Evolutionary conservation across 805 yeast genomes (phyloP).

Genomic region (Wickerhamiella sergipiensis): DNA sequence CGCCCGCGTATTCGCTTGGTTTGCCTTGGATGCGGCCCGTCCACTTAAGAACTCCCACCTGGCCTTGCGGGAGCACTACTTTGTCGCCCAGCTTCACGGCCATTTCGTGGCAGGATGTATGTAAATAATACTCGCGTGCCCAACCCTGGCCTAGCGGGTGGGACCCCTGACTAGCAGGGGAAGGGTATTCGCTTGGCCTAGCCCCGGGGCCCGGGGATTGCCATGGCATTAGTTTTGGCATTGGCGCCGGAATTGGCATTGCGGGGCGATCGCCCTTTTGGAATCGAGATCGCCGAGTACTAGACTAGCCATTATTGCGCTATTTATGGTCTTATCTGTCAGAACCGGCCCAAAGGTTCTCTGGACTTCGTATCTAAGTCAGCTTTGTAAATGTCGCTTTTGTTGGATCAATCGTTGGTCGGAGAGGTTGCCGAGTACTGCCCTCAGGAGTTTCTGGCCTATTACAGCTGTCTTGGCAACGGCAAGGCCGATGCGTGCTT

Average conservation of each 20-base stretch:
- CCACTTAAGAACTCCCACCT: constrained; percentile 53
- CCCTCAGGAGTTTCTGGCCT: constrained; percentile 57
- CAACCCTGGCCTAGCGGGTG: background rate
- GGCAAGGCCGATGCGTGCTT: constrained; percentile 41
- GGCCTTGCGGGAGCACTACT: constrained; percentile 45
- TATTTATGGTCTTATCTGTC: too few relatives aligned
- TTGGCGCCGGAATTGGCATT: too few relatives aligned
- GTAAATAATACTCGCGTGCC: background rate
- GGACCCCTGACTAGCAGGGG: too few relatives aligned
- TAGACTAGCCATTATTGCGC: too few relatives aligned
- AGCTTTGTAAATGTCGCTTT: constrained; percentile 27
- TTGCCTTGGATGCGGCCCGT: constrained; percentile 64
- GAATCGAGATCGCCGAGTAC: too few relatives aligned
- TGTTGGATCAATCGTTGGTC: constrained; percentile 57
- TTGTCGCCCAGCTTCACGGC: constrained; percentile 19
- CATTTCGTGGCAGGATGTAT: background rate
- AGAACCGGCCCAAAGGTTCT: too few relatives aligned
- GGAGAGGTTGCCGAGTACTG: constrained; percentile 68
- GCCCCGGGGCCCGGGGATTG: too few relatives aligned
- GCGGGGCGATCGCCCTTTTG: too few relatives aligned
- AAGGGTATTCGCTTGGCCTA: too few relatives aligned
- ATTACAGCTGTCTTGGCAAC: constrained; percentile 56
- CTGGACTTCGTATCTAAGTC: background rate
- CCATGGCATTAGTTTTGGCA: too few relatives aligned
- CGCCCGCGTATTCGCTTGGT: constrained; percentile 70